phyloP scores from a whole-genome alignment of 208 protist species.

The Wallacemonas sp. region DNA sequence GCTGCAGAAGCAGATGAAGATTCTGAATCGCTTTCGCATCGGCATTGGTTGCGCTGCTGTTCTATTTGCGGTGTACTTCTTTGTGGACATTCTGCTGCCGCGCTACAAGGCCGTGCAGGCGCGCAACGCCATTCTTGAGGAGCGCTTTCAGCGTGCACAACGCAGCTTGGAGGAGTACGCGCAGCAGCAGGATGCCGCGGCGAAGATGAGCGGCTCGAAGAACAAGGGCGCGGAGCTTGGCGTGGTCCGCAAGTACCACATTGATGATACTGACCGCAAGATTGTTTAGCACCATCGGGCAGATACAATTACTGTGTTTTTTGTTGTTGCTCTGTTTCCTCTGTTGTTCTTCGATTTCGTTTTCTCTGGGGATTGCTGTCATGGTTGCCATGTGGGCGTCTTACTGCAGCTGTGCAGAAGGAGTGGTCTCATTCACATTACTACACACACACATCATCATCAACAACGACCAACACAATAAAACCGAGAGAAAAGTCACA shows the following conservation, averaged over 20 bases:
- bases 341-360: background rate
- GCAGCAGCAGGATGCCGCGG: background rate
- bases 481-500: background rate
- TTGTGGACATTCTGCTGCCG: slow-evolving; percentile 56
- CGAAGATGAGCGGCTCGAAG: background rate
- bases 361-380: no score
- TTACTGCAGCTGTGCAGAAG: no score
- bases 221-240: background rate
- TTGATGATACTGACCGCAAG: background rate
- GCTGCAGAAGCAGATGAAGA: slow-evolving; percentile 49
- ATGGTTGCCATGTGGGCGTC: no score
- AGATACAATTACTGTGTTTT: background rate
- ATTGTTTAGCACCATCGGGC: no score
- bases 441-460: background rate
- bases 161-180: slow-evolving; percentile 34
- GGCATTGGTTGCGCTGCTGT: slow-evolving; percentile 34
- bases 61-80: slow-evolving; percentile 51
- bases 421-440: no score
- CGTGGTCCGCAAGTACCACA: slow-evolving; percentile 13
- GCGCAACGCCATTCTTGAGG: slow-evolving; percentile 51
- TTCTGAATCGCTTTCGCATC: slow-evolving; percentile 54
- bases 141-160: slow-evolving; percentile 63
- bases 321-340: background rate
- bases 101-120: slow-evolving; percentile 75
- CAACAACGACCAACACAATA: background rate